Evolutionary conservation across 2,329 filamentous ascomycete species (phyloP).

Genomic region (Sphaerulina populicola): DNA sequence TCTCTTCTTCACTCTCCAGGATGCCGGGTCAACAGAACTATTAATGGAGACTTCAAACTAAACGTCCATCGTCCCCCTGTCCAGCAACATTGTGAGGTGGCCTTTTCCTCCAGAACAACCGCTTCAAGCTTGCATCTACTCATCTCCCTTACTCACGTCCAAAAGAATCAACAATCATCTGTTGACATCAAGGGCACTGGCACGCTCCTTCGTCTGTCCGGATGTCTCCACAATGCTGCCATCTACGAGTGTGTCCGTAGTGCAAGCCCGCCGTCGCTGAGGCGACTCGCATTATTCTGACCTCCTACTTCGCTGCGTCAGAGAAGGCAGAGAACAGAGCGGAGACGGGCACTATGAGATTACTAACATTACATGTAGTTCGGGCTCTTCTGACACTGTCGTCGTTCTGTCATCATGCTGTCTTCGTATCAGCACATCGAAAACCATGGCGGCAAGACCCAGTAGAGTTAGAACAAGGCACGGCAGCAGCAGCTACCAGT

Average conservation of each 20-base stretch:
- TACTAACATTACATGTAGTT: background rate
- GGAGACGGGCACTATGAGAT: background rate
- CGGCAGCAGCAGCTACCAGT: background rate
- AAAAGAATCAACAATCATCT: too few relatives aligned
- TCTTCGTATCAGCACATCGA: background rate
- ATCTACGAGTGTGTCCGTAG: background rate
- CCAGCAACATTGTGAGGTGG: background rate
- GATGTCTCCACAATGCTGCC: background rate
- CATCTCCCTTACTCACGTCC: too few relatives aligned
- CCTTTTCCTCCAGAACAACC: too few relatives aligned
- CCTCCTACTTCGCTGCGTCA: too few relatives aligned
- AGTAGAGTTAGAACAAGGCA: too few relatives aligned
- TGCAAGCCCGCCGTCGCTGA: background rate
- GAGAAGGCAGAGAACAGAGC: background rate
- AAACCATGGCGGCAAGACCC: background rate
- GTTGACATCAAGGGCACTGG: too few relatives aligned
- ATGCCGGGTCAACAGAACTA: too few relatives aligned
- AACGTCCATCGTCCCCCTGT: background rate
- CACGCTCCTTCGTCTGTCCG: background rate
- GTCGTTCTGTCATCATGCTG: background rate
- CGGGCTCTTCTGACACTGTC: background rate
- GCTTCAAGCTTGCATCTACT: too few relatives aligned
- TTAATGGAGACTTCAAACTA: background rate
- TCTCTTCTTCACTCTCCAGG: too few relatives aligned
- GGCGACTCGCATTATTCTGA: too few relatives aligned